A percentile compares a stretch with the other conserved stretches of the same genome.
Evolutionary conservation across 768 basidiomycete species (phyloP).

Genomic region (Agrocybe chaxingu): DNA sequence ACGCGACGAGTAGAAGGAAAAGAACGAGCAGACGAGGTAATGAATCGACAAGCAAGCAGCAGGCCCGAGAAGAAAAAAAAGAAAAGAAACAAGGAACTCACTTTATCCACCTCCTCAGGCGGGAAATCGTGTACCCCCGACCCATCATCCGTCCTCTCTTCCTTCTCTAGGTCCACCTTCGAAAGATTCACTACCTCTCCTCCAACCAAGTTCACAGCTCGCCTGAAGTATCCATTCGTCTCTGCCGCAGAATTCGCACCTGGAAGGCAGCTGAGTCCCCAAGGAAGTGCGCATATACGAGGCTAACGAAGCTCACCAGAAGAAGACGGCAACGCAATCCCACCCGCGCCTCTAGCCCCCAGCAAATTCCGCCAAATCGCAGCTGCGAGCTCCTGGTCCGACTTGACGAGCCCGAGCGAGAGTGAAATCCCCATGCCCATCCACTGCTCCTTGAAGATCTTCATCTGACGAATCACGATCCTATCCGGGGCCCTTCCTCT

Average conservation of each 20-base stretch:
- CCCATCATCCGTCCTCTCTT: conserved; percentile 60
- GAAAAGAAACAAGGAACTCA: too few species aligned
- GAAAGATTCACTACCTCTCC: conserved; percentile 59
- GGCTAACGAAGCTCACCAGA: not conserved
- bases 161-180: conserved; percentile 54
- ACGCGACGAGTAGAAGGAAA: too few species aligned
- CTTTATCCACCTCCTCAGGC: conserved; percentile 51
- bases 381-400: conserved; percentile 81
- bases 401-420: conserved; percentile 71
- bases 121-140: conserved; percentile 73
- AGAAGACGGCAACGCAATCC: conserved; percentile 42
- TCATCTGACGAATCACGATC: conserved; percentile 84
- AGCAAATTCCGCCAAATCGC: conserved; percentile 92
- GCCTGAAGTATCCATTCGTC: conserved; percentile 36
- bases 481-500: conserved; percentile 63
- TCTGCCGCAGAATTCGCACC: too few species aligned
- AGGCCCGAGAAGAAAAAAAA: too few species aligned
- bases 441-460: conserved; percentile 91
- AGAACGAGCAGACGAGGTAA: too few species aligned
- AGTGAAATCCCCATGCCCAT: conserved; percentile 75
- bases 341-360: conserved; percentile 77
- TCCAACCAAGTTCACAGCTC: conserved; percentile 69
- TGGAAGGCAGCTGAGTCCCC: too few species aligned
- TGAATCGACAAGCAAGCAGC: too few species aligned
- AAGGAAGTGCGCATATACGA: too few species aligned